Conservation (phyloP, 331 rosid genomes). For the Rhamnella rubrinervis region DNA sequence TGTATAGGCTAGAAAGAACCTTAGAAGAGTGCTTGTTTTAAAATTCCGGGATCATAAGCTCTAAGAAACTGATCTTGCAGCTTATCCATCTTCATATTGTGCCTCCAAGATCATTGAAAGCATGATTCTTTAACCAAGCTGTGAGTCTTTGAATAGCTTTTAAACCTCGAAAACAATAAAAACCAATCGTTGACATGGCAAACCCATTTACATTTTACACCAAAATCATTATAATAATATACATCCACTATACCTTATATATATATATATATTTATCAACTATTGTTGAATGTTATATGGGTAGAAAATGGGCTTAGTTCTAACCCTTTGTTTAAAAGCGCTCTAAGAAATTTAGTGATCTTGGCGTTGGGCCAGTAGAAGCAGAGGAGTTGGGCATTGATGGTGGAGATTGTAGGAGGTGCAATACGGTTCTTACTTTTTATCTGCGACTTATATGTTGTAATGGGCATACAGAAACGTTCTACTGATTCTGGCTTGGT, state of each 20-base stretch:
- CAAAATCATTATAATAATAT: neutral
- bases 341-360: conserved; percentile 46
- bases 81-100: conserved; percentile 9
- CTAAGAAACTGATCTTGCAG: neutral
- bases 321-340: conserved; percentile 48
- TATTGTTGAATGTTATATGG: conserved; percentile 36
- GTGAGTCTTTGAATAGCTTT: conserved; percentile 13
- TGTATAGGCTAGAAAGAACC: no score
- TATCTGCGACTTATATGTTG: conserved; percentile 38
- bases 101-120: conserved; percentile 20
- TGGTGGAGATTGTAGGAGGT: conserved; percentile 56
- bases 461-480: conserved; percentile 40
- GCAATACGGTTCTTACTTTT: conserved; percentile 46
- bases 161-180: conserved; percentile 2
- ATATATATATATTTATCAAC: conserved; percentile 13
- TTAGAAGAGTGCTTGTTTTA: no score
- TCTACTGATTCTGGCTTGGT: conserved; percentile 38
- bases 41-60: no score
- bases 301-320: conserved; percentile 37
- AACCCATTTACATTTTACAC: neutral
- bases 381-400: conserved; percentile 55
- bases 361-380: conserved; percentile 44
- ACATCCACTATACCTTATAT: neutral
- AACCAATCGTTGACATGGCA: neutral
- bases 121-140: conserved; percentile 39